Base-by-base conservation (phyloP, 2,329 filamentous ascomycete genomes). In the Alternaria brassicicola region DNA sequence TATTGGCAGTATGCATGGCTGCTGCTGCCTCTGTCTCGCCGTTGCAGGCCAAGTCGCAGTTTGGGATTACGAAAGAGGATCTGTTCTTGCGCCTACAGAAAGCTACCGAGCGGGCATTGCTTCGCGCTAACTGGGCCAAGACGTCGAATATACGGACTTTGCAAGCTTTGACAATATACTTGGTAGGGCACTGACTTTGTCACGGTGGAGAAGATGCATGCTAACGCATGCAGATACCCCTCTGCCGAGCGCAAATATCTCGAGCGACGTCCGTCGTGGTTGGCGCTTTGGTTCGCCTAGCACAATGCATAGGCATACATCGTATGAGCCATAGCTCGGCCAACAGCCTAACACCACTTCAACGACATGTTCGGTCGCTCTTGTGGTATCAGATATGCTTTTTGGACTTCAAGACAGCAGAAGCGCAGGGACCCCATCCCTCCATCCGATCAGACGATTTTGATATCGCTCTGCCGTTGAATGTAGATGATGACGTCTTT, bases 331-430 rank as follows among this genome's bases (percentile, higher is more conserved):
- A 76, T 59, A 75, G 62, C 52, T 75, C 72, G 36, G 69, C 74
- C 12, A 72, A 69, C 45, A 74, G 67, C 38, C 65, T 77, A 2
- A 76, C 72, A 6, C 75, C 74, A 1, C 57, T 76, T 3, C 74
- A 77, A 59, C 69, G 74, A 7, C 75, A 77, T 45, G 70, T 76
- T 3, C 67, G 75, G 17, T 76, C 75, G 10, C 64, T 77, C 4
- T 64, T 77, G 19, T 77, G 75, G 75, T 75, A 77, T 52, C 74
- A 77, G 33, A 76, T 77, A 6, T 76, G 74, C 46, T 76, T 77
- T 56, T 62, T 77, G 4, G 75, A 77, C 46, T 76, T 77, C 61
- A 76, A 76, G 46, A 76, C 75, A 4, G 75, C 74, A 23, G 75
- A 77, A 63, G 74, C 74, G 10, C 74, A 76, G 61, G 75, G 75